Evolutionary conservation across 257 asterid species (phyloP).

Genomic region (Ilex aquifolium): DNA sequence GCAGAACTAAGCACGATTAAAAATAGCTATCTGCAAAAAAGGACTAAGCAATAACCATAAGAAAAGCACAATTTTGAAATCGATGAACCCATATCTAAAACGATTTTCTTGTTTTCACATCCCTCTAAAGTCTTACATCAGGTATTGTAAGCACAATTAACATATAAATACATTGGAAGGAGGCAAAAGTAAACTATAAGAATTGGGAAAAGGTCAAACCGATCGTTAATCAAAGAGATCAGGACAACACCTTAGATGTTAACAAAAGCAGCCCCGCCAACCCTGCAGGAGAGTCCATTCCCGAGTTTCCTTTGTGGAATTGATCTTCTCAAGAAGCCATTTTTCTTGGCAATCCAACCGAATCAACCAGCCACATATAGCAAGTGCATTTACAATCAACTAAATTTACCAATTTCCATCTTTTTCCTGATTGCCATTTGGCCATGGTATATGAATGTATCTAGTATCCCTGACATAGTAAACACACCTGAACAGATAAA

Average conservation of each 20-base stretch:
- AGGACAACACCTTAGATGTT: background rate
- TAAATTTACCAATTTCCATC: conserved; percentile 89
- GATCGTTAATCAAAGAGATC: background rate
- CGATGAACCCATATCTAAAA: too few relatives aligned
- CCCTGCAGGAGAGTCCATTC: background rate
- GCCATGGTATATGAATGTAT: conserved; percentile 82
- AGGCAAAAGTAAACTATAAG: too few relatives aligned
- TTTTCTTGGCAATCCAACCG: conserved; percentile 7
- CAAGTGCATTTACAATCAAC: conserved; percentile 29
- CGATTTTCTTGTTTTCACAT: background rate
- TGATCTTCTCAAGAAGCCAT: background rate
- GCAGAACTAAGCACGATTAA: background rate
- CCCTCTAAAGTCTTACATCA: too few relatives aligned
- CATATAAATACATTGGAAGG: too few relatives aligned
- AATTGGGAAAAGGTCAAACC: too few relatives aligned
- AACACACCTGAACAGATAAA: conserved; percentile 56
- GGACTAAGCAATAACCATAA: too few relatives aligned
- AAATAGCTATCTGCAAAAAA: too few relatives aligned
- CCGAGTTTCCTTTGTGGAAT: background rate
- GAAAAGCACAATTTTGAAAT: too few relatives aligned
- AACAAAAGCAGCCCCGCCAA: background rate
- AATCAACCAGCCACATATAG: background rate
- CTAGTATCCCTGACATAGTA: conserved; percentile 91
- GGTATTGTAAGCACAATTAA: background rate
- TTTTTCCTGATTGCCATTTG: conserved; percentile 82